A percentile compares a stretch with the other conserved stretches of the same genome.
Evolutionary conservation across 2,329 filamentous ascomycete species (phyloP).

Genomic region (Colletotrichum cuscutae): DNA sequence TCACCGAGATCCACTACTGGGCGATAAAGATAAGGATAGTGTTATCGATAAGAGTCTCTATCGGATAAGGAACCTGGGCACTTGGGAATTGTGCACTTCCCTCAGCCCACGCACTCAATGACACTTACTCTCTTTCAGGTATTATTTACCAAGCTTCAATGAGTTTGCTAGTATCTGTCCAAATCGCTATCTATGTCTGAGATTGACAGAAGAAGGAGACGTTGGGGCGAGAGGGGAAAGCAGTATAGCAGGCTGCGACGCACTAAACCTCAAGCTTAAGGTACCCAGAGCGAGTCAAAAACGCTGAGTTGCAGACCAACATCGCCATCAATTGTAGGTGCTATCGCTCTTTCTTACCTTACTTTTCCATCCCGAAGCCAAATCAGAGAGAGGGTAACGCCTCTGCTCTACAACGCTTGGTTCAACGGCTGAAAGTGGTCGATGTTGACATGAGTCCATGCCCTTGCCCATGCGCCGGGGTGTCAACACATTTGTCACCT

Average conservation of each 20-base stretch:
- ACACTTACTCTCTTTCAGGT: too few species aligned
- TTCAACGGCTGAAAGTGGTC: not conserved
- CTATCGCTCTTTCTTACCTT: too few species aligned
- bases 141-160: too few species aligned
- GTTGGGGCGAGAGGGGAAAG: too few species aligned
- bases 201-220: too few species aligned
- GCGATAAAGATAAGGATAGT: not conserved
- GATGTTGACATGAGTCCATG: not conserved
- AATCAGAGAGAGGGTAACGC: not conserved
- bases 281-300: too few species aligned
- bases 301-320: too few species aligned
- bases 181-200: too few species aligned
- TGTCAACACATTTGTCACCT: not conserved
- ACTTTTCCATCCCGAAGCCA: not conserved
- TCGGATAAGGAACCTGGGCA: not conserved
- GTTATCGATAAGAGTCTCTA: not conserved
- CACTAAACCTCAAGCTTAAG: too few species aligned
- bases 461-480: not conserved
- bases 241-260: too few species aligned
- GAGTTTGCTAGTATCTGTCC: too few species aligned
- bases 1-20: conserved; percentile 5
- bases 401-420: not conserved
- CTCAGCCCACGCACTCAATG: not conserved
- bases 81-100: not conserved
- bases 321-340: too few species aligned